These are phyloP conservation scores for Kappamyces sp. DNA, from an alignment of 192 early-diverging fungal species.

Conservation along the genomic window DNA sequence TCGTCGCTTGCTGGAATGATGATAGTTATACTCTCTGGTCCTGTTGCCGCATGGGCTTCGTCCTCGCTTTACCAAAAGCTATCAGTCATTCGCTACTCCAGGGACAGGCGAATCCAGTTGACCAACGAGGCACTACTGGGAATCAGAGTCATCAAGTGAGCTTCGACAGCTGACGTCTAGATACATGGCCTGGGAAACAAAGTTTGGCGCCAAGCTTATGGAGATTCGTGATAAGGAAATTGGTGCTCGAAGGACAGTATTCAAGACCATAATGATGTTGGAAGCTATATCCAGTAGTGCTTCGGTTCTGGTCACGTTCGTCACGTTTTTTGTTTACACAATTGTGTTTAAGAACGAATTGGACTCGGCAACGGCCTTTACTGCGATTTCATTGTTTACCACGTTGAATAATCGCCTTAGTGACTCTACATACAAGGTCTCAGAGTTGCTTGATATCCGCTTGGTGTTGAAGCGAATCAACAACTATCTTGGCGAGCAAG, in stretches of 20 bases:
- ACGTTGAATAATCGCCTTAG: slow-evolving; percentile 4
- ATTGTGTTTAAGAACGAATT: slow-evolving; percentile 25
- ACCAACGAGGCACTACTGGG: slow-evolving; percentile 69
- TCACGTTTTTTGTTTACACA: slow-evolving; percentile 51
- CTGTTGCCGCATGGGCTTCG: slow-evolving; percentile 18
- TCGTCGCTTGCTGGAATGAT: slow-evolving; percentile 31
- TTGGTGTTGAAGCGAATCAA: slow-evolving; percentile 29
- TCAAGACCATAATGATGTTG: not conserved
- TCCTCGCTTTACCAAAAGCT: slow-evolving; percentile 19
- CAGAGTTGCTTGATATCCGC: slow-evolving; percentile 21
- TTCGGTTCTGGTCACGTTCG: slow-evolving; percentile 47
- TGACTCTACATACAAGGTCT: not conserved
- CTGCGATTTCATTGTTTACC: slow-evolving; percentile 24
- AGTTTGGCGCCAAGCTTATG: slow-evolving; percentile 20
- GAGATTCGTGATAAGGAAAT: slow-evolving; percentile 24
- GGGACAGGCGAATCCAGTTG: slow-evolving; percentile 73
- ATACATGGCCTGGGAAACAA: slow-evolving; percentile 52
- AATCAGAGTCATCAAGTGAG: slow-evolving; percentile 70
- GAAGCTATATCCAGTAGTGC: not conserved
- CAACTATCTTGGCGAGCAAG: slow-evolving; percentile 29
- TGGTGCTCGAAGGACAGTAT: not conserved
- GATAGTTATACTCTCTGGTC: slow-evolving; percentile 23
- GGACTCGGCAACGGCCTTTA: slow-evolving; percentile 35
- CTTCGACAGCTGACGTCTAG: no score
- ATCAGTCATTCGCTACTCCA: slow-evolving; percentile 14